These are phyloP conservation scores for Crithidia fasciculata DNA, from an alignment of 208 protist genomes.

Conservation along the genomic window DNA sequence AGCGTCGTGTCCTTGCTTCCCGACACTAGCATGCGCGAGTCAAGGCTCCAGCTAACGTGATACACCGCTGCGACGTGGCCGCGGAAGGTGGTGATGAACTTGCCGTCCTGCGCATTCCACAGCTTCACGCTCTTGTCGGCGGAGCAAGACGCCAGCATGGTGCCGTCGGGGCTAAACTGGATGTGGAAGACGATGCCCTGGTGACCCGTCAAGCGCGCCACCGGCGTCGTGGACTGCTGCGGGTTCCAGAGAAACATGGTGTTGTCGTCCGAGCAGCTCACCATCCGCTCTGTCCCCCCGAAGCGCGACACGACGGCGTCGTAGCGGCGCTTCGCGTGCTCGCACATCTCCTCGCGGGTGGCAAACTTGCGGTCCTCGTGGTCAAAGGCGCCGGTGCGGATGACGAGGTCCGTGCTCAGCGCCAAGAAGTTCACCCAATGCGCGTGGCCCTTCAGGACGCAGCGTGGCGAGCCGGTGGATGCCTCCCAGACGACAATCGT, in stretches of 20 bases:
- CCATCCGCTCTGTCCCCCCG: slow-evolving; percentile 87
- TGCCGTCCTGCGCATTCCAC: slow-evolving; percentile 94
- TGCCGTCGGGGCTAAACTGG: slow-evolving; percentile 97
- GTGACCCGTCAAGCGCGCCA: slow-evolving; percentile 94
- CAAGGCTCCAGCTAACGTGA: slow-evolving; percentile 96
- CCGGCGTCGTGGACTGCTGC: slow-evolving; percentile 71
- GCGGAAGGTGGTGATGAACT: slow-evolving; percentile 94
- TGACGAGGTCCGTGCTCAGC: slow-evolving; percentile 97
- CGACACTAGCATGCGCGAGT: slow-evolving; percentile 95
- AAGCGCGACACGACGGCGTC: slow-evolving; percentile 75
- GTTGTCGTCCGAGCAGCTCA: slow-evolving; percentile 97
- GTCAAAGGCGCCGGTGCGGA: slow-evolving; percentile 96
- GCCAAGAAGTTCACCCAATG: slow-evolving; percentile 99
- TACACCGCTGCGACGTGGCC: slow-evolving; percentile 98
- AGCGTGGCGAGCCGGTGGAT: slow-evolving; percentile 63
- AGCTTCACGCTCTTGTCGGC: slow-evolving; percentile 99
- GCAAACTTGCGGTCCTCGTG: slow-evolving; percentile 85
- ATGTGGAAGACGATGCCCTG: slow-evolving; percentile 95
- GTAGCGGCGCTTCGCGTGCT: slow-evolving; percentile 82
- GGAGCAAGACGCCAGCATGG: slow-evolving; percentile 96
- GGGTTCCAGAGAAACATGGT: slow-evolving; percentile 98
- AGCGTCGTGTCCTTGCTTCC: slow-evolving; percentile 97
- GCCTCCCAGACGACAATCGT: slow-evolving; percentile 97
- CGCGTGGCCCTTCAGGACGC: slow-evolving; percentile 95
- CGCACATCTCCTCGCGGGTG: slow-evolving; percentile 52